Base-by-base conservation (phyloP, 108 stramenopile genomes). In the Nitzschia sp. region DNA sequence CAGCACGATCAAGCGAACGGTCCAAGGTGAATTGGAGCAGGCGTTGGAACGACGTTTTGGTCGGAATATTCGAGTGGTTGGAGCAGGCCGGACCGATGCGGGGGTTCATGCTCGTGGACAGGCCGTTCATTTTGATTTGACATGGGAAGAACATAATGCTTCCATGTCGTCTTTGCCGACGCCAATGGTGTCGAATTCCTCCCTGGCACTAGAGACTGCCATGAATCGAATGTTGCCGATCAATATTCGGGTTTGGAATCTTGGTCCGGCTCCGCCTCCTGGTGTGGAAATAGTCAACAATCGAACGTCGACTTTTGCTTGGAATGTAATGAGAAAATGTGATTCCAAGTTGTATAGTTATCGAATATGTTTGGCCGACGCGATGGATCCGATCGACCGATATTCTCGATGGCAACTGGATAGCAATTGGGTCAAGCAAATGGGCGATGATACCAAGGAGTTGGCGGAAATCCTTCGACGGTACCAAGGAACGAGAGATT, bases 91-190 rank as follows among this genome's bases (percentile, higher is more conserved):
- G 29, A 93, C 92, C 1, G 92, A 93, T 75, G 77, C 89, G 1
- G 89, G 89, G 11, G 92, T 93, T 1, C 89, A 91, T 76, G 87
- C 89, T 5, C 77, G 92, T 21, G 92, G 89, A 33, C 92, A 93
- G 73, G 92, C 92, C 0, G 69, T 91, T 67, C 92, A 93, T 76
- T 93, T 93, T 65, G 92, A 93, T 72, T 75, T 93, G 55, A 57
- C 22, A 63, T 46, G 2, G 30, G 44, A 72, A 53, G 54, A 77
- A 55, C 62, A 30, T 31, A 36, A 59, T 32, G 17, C 47, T 33
- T 11, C 38, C 6, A 27, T 22, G 31, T 31, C 32, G 61, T 50
- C 33, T 15, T 28, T 33, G 2, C n/a, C n/a, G n/a, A n/a, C n/a
- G n/a, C n/a, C n/a, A n/a, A n/a, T n/a, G n/a, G n/a, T n/a, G n/a